Conservation (phyloP, 2,329 filamentous ascomycete genomes). For the Fusarium decemcellulare region DNA sequence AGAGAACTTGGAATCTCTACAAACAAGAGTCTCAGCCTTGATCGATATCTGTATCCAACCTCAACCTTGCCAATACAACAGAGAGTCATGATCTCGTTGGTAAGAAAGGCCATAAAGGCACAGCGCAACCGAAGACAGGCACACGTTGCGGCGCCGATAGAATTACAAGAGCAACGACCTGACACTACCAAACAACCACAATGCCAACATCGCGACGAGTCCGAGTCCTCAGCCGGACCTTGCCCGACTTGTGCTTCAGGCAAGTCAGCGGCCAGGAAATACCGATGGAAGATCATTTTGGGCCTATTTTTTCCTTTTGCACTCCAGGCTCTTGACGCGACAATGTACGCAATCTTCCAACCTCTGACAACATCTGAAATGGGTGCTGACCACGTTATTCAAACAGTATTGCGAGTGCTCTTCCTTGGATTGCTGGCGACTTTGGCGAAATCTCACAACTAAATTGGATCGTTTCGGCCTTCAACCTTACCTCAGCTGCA, state of each 20-base stretch:
- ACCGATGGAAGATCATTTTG: constrained; percentile 72
- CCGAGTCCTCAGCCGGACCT: constrained; percentile 22
- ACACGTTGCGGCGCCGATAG: background rate
- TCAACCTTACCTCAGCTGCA: constrained; percentile 76
- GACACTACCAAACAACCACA: constrained; percentile 19
- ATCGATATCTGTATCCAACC: background rate
- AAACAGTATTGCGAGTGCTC: constrained; percentile 52
- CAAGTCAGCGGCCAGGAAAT: constrained; percentile 51
- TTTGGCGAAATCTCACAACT: constrained; percentile 72
- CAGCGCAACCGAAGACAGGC: constrained; percentile 9
- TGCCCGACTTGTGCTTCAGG: constrained; percentile 53
- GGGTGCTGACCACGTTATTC: constrained; percentile 10
- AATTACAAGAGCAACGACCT: constrained; percentile 2
- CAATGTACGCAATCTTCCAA: constrained; percentile 60
- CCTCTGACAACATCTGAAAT: background rate
- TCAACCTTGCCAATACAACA: background rate
- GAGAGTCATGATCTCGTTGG: constrained; percentile 29
- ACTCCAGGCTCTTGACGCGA: constrained; percentile 74
- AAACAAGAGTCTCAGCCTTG: background rate
- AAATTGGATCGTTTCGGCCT: constrained; percentile 79
- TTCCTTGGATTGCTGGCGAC: constrained; percentile 72
- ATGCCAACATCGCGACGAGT: constrained; percentile 41
- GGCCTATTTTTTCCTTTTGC: constrained; percentile 73
- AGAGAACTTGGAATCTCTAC: background rate
- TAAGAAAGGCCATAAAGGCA: constrained; percentile 28